phyloP scores from a whole-genome alignment of 2,329 filamentous ascomycete genomes.

The Tothia fuscella region DNA sequence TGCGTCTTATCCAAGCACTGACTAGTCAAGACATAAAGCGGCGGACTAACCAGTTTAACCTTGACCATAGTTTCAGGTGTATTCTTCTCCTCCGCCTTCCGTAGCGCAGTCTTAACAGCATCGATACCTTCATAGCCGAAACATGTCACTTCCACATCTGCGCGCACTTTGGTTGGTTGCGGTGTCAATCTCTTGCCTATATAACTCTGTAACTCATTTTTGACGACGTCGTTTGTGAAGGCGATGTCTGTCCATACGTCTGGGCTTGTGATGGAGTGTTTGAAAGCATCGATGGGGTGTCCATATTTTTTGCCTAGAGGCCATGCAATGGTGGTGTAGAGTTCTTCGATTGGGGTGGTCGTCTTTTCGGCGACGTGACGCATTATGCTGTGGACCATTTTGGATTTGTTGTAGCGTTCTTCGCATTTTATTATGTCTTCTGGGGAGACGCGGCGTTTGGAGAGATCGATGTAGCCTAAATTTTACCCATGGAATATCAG shows the following conservation, averaged over 20 bases:
- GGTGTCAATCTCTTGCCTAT: conserved; percentile 95
- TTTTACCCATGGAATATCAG: conserved; percentile 1
- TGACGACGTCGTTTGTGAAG: conserved; percentile 76
- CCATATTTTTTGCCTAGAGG: conserved; percentile 96
- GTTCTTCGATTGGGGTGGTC: conserved; percentile 78
- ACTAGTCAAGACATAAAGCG: conserved; percentile 89
- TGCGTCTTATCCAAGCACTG: conserved; percentile 87
- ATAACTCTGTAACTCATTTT: conserved; percentile 84
- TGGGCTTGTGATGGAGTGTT: conserved; percentile 95
- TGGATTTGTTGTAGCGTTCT: conserved; percentile 99
- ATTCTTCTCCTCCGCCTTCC: conserved; percentile 85
- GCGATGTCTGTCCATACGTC: conserved; percentile 90
- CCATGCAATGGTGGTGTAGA: conserved; percentile 94
- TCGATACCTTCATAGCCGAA: conserved; percentile 64
- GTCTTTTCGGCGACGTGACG: conserved; percentile 98
- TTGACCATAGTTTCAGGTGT: conserved; percentile 90
- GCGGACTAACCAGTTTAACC: conserved; percentile 95
- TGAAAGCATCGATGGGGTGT: conserved; percentile 95
- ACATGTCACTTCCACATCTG: conserved; percentile 93
- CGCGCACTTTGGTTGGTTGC: conserved; percentile 96
- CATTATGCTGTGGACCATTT: conserved; percentile 99
- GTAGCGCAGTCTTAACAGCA: conserved; percentile 85
- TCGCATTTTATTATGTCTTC: conserved; percentile 98
- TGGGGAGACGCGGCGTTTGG: conserved; percentile 92
- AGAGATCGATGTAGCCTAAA: conserved; percentile 88